These are phyloP conservation scores for Candida coquimbonensis DNA, from an alignment of 805 yeast genomes.

Conservation along the genomic window DNA sequence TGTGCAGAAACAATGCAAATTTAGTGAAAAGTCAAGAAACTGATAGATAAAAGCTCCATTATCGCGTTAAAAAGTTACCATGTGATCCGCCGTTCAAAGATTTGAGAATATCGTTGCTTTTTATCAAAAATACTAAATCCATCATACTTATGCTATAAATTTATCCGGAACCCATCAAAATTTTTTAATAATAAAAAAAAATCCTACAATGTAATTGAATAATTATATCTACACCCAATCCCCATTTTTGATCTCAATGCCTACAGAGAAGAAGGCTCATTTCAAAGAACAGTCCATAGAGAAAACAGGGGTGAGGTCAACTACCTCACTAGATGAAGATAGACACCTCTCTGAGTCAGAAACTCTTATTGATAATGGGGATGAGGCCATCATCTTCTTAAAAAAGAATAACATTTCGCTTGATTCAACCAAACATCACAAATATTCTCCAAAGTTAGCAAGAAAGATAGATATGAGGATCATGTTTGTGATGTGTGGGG, in stretches of 20 bases:
- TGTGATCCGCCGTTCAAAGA: too few species aligned
- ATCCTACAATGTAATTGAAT: too few species aligned
- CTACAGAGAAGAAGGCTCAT: neutral
- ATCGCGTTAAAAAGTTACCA: too few species aligned
- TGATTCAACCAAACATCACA: neutral
- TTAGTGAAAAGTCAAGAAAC: too few species aligned
- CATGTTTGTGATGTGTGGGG: conserved; percentile 42
- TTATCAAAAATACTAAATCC: too few species aligned
- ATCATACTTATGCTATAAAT: too few species aligned
- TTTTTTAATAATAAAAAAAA: too few species aligned
- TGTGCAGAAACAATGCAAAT: too few species aligned
- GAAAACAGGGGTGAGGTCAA: neutral
- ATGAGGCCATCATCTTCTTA: conserved; percentile 21
- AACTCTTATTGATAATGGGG: conserved; percentile 5
- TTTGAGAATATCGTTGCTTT: too few species aligned
- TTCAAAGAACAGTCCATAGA: neutral
- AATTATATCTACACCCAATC: neutral
- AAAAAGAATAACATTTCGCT: conserved; percentile 9
- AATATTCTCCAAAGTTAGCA: conserved; percentile 16
- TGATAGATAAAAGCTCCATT: too few species aligned
- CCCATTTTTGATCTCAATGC: neutral
- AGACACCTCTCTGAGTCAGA: neutral
- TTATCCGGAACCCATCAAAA: too few species aligned
- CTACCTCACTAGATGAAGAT: neutral
- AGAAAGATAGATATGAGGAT: conserved; percentile 42